phyloP scores from a whole-genome alignment of 495 filamentous ascomycete genomes.

The Trypethelium eluteriae region DNA sequence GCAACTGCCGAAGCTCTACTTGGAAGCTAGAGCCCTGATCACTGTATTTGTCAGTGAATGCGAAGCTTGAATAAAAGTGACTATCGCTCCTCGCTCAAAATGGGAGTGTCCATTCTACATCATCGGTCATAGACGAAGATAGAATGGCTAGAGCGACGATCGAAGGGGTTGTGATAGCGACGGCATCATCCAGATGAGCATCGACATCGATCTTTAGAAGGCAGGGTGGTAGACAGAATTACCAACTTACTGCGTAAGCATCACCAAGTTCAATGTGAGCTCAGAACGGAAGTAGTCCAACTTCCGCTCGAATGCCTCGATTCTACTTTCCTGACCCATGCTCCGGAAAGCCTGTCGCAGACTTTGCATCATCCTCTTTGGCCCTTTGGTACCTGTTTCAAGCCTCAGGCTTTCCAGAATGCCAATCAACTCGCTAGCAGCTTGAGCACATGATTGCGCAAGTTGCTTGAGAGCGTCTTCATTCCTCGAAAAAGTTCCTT shows the following conservation, averaged over 20 bases:
- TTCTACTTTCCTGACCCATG: not conserved
- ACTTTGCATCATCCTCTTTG: not conserved
- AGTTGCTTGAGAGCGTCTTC: not conserved
- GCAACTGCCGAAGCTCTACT: not conserved
- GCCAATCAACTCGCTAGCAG: not conserved
- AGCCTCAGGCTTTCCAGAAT: not conserved
- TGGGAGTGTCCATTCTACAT: not conserved
- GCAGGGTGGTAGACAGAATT: not conserved
- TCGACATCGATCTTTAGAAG: not conserved
- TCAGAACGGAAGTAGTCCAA: not conserved
- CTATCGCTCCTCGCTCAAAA: not conserved
- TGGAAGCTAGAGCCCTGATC: not conserved
- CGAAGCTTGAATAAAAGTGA: not conserved
- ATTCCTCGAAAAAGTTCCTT: not conserved
- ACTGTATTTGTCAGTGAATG: not conserved
- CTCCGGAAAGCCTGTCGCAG: not conserved
- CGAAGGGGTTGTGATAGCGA: not conserved
- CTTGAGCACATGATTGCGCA: not conserved
- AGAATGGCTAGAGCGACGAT: not conserved
- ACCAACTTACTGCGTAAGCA: not conserved
- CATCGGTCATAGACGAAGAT: not conserved
- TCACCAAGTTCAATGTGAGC: not conserved
- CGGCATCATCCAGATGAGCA: not conserved
- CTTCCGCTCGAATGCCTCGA: not conserved
- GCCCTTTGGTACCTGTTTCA: not conserved